Conservation (phyloP, 2,329 filamentous ascomycete species). For the Alternaria sp. region DNA sequence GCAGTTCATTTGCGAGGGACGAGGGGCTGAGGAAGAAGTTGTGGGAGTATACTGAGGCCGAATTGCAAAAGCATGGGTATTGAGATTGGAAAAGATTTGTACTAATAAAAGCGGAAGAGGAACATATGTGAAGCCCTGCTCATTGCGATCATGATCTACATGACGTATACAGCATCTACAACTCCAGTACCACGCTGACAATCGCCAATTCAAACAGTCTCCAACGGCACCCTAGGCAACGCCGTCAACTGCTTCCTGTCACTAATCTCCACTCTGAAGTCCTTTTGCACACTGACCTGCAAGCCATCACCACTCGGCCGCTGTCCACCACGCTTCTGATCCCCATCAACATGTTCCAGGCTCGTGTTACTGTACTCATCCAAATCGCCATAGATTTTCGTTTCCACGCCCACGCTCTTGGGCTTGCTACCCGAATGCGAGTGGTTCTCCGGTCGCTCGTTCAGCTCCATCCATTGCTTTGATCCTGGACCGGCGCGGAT, state of each 20-base stretch:
- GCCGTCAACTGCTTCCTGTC: background rate
- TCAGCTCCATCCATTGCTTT: conserved; percentile 5
- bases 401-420: background rate
- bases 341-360: background rate
- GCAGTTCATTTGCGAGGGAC: conserved; percentile 36
- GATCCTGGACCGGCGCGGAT: background rate
- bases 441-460: background rate
- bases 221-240: background rate
- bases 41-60: conserved; percentile 48
- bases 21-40: conserved; percentile 44
- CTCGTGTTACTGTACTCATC: conserved; percentile 1
- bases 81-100: conserved; percentile 2
- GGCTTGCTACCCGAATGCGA: background rate
- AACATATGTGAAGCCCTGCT: background rate
- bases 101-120: background rate
- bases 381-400: conserved; percentile 6
- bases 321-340: background rate
- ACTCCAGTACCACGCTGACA: background rate
- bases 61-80: conserved; percentile 43
- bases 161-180: background rate
- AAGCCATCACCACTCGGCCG: background rate
- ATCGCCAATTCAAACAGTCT: background rate
- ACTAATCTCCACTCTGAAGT: conserved; percentile 4
- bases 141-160: background rate
- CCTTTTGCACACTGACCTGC: conserved; percentile 4